These are phyloP conservation scores for Podila minutissima DNA, from an alignment of 192 early-diverging fungal genomes.

Conservation along the genomic window DNA sequence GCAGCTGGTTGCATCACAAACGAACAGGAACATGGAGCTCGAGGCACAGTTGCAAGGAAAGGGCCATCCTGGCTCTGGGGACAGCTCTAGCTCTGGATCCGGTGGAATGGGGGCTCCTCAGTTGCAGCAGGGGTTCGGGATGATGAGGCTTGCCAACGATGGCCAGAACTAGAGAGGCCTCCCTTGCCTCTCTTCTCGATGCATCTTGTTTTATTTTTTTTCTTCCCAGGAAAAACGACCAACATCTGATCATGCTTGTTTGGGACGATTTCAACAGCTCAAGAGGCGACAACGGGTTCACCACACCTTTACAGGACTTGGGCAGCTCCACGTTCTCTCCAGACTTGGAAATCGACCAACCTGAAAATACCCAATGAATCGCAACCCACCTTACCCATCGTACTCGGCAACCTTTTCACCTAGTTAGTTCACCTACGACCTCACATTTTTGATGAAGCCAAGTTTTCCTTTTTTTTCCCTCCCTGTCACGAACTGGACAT, in stretches of 20 bases:
- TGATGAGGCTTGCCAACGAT: constrained; percentile 3
- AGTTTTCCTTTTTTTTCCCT: too few species aligned
- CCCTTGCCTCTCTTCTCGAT: not conserved
- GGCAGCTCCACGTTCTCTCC: not conserved
- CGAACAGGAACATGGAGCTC: constrained; percentile 72
- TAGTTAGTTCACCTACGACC: too few species aligned
- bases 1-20: constrained; percentile 67
- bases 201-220: not conserved
- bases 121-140: constrained; percentile 4
- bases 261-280: not conserved
- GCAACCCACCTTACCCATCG: too few species aligned
- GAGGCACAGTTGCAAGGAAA: constrained; percentile 57
- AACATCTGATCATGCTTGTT: constrained; percentile 1
- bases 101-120: not conserved
- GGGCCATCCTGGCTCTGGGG: not conserved
- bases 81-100: not conserved
- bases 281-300: not conserved
- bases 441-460: too few species aligned
- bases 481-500: too few species aligned
- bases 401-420: too few species aligned
- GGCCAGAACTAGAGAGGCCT: not conserved
- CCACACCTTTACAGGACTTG: not conserved
- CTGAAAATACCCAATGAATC: too few species aligned
- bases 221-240: not conserved
- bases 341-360: too few species aligned